These are phyloP conservation scores for Lepiota brunneoincarnata DNA, from an alignment of 768 basidiomycete genomes.

Conservation along the genomic window DNA sequence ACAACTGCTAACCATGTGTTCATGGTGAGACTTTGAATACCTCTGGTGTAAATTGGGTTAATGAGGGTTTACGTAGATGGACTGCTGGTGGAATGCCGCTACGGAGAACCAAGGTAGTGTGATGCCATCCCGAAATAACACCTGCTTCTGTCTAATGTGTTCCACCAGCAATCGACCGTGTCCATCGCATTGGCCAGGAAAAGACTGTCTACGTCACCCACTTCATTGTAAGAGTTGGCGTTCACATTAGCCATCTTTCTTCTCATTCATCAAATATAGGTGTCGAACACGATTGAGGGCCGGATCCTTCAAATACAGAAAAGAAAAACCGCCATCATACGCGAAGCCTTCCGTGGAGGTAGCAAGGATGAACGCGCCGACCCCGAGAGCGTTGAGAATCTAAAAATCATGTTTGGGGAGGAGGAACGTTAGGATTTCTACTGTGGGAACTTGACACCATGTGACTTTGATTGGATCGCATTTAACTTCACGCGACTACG, in stretches of 20 bases:
- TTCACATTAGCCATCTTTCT: neutral
- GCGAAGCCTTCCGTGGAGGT: slow-evolving; percentile 74
- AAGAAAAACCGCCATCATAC: slow-evolving; percentile 83
- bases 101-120: slow-evolving; percentile 71
- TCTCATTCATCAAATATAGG: slow-evolving; percentile 31
- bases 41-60: neutral
- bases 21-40: slow-evolving; percentile 50
- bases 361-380: slow-evolving; percentile 41
- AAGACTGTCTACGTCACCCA: slow-evolving; percentile 82
- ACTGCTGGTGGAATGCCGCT: slow-evolving; percentile 91
- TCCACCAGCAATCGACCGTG: slow-evolving; percentile 71
- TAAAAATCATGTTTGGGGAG: slow-evolving; percentile 77
- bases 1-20: slow-evolving; percentile 84
- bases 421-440: slow-evolving; percentile 22
- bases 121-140: neutral
- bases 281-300: slow-evolving; percentile 74
- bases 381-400: slow-evolving; percentile 75
- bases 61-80: slow-evolving; percentile 55
- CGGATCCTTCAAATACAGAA: slow-evolving; percentile 82
- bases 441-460: neutral
- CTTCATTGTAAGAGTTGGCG: slow-evolving; percentile 58
- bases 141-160: neutral
- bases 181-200: slow-evolving; percentile 83
- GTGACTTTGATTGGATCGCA: neutral
- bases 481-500: too few relatives aligned